These are phyloP conservation scores for Amborella trichopoda DNA, from an alignment of 164 flowering plant species.

Conservation along the genomic window DNA sequence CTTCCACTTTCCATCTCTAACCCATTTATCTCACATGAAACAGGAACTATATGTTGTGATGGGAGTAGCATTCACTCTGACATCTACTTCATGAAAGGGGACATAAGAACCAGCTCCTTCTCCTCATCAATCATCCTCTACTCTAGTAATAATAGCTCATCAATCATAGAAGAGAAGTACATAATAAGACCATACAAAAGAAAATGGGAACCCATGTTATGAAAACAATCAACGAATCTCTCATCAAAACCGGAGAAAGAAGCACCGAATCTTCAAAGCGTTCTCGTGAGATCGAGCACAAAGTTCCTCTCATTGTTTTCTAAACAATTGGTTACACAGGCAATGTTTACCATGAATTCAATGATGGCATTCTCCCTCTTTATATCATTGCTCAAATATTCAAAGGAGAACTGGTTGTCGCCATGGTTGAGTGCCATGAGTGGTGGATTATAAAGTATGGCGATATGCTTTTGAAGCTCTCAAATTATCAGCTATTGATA, in stretches of 20 bases:
- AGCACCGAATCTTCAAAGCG: constrained; percentile 7
- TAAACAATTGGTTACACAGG: constrained; percentile 93
- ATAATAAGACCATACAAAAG: constrained; percentile 81
- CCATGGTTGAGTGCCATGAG: constrained; percentile 65
- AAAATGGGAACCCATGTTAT: constrained; percentile 80
- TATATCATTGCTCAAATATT: constrained; percentile 71
- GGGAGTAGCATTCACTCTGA: constrained; percentile 59
- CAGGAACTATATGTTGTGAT: constrained; percentile 77
- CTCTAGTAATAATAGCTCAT: constrained; percentile 14
- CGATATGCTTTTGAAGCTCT: constrained; percentile 47
- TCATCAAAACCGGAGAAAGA: constrained; percentile 25
- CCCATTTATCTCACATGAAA: too few relatives aligned
- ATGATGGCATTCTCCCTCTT: constrained; percentile 80
- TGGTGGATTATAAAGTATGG: constrained; percentile 87
- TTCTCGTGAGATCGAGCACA: constrained; percentile 55
- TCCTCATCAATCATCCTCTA: constrained; percentile 58
- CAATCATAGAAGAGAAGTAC: constrained; percentile 24
- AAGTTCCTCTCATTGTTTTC: constrained; percentile 80
- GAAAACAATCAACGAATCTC: constrained; percentile 58
- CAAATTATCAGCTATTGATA: constrained; percentile 68
- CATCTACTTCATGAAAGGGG: constrained; percentile 80
- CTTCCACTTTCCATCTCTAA: too few relatives aligned
- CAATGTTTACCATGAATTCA: constrained; percentile 87
- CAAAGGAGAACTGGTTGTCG: constrained; percentile 66
- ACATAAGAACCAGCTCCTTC: constrained; percentile 60